These are phyloP conservation scores for Ogataea hybrid DNA, from an alignment of 1,139 yeast genomes.

Conservation along the genomic window DNA sequence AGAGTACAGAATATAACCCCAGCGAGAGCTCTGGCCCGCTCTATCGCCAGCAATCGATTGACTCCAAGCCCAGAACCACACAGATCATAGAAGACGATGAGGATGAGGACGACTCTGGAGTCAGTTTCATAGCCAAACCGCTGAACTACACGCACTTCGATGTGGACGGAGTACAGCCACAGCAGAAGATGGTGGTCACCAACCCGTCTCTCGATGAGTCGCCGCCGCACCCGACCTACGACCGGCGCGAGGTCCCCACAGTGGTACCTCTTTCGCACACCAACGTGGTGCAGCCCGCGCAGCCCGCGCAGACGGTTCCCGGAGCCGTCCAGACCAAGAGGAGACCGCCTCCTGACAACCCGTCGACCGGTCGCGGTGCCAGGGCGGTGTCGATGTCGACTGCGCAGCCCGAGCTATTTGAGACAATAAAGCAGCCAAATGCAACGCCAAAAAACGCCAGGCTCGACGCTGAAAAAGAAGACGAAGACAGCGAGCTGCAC, in stretches of 20 bases:
- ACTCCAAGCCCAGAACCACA: constrained; percentile 5
- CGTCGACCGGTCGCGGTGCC: constrained; percentile 34
- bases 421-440: constrained; percentile 8
- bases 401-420: constrained; percentile 31
- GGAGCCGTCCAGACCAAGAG: constrained; percentile 13
- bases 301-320: constrained; percentile 15
- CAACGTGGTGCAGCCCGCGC: constrained; percentile 14
- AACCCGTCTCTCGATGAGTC: constrained; percentile 17
- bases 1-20: neutral
- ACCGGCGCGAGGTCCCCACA: constrained; percentile 47
- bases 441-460: neutral
- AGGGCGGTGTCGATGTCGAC: constrained; percentile 34
- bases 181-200: constrained; percentile 23
- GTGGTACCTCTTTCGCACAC: constrained; percentile 48
- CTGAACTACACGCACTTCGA: constrained; percentile 30
- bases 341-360: constrained; percentile 38
- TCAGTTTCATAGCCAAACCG: constrained; percentile 34
- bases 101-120: constrained; percentile 23
- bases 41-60: constrained; percentile 11
- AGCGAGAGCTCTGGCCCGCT: constrained; percentile 10
- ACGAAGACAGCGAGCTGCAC: constrained; percentile 27
- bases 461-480: constrained; percentile 1
- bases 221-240: constrained; percentile 26
- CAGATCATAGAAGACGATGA: constrained; percentile 10
- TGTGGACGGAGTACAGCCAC: constrained; percentile 10